Base-by-base conservation (phyloP, 2,329 filamentous ascomycete species). In the Escovopsis sp. region DNA sequence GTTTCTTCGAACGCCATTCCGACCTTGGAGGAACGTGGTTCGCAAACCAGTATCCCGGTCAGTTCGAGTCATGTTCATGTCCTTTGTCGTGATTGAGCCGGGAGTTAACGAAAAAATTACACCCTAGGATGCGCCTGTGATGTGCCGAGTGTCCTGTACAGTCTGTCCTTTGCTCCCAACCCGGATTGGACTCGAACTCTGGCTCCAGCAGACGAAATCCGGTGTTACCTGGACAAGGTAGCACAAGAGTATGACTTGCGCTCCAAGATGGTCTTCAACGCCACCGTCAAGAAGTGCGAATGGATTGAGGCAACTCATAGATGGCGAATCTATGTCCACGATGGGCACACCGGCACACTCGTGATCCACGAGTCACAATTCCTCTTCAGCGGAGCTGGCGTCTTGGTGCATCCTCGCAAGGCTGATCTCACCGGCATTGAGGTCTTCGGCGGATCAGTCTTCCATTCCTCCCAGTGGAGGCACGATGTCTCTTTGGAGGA, bases 21-120 rank as follows among this genome's bases (percentile, higher is more conserved):
- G 67, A 68, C 3, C 63, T 79, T 35, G 77, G 77, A 29, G 78
- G 78, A 7, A 80, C 76, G 1, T 82, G 78, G 78, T 68, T 67
- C 56, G 68, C 68, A 36, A 81, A 80, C 53, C 62, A 66, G 29
- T 81, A 81, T 54, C 76, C 72, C 9, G 71, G 71, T 54, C 58
- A 7, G 43, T 27, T 15, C 20, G 4, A 7, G 31, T n/a, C 27
- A 3, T 7, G 9, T 20, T 14, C 33, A n/a, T 32, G 15, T 32
- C 27, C 15, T 9, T 37, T 41, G 6, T 5, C 14, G 3, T 25
- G 13, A 11, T 10, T 12, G 14, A 10, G 15, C 14, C 7, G 36
- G 8, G 32, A 13, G 4, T 5, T 9, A 1, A 9, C n/a, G 41
- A 25, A 13, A 12, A n/a, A 14, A 33, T 20, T 13, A 10, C 30